These are phyloP conservation scores for Puccinia polysora DNA, from an alignment of 1,284 basidiomycete species.

Conservation along the genomic window DNA sequence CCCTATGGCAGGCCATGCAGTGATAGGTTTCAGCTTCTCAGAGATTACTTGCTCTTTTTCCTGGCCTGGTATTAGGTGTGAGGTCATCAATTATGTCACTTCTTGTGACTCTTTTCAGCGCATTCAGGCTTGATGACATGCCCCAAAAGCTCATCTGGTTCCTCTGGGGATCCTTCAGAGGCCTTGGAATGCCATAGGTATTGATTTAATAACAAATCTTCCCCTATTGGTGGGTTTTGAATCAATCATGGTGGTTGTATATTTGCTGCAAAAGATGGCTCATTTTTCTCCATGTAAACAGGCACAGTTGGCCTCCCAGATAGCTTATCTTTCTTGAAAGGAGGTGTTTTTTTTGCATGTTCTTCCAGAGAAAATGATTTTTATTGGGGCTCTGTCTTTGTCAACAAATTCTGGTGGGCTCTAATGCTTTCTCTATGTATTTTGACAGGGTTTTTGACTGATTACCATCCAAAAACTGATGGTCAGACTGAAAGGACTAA, in stretches of 20 bases:
- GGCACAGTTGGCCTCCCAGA: not conserved
- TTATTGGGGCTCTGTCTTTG: not conserved
- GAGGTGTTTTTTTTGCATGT: slow-evolving; percentile 11
- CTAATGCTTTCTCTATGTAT: too few species aligned
- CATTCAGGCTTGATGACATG: not conserved
- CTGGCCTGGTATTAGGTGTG: not conserved
- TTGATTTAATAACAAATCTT: slow-evolving; percentile 33
- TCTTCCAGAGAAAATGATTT: slow-evolving; percentile 10
- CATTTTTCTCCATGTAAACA: slow-evolving; percentile 22
- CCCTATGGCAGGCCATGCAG: slow-evolving; percentile 8
- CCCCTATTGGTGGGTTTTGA: not conserved
- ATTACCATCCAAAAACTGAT: too few species aligned
- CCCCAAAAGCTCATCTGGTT: not conserved
- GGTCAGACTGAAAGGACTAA: too few species aligned
- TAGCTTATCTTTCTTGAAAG: not conserved
- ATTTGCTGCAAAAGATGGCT: not conserved
- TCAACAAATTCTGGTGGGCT: slow-evolving; percentile 9
- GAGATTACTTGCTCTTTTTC: not conserved
- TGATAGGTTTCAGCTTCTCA: not conserved
- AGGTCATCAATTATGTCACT: slow-evolving; percentile 4
- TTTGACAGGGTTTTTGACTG: too few species aligned
- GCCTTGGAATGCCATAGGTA: slow-evolving; percentile 22
- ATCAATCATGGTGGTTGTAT: slow-evolving; percentile 21
- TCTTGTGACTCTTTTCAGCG: slow-evolving; percentile 14
- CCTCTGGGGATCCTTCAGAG: not conserved